Evolutionary conservation across 2,329 filamentous ascomycete genomes (phyloP).

Genomic region (Xylaria sp.): DNA sequence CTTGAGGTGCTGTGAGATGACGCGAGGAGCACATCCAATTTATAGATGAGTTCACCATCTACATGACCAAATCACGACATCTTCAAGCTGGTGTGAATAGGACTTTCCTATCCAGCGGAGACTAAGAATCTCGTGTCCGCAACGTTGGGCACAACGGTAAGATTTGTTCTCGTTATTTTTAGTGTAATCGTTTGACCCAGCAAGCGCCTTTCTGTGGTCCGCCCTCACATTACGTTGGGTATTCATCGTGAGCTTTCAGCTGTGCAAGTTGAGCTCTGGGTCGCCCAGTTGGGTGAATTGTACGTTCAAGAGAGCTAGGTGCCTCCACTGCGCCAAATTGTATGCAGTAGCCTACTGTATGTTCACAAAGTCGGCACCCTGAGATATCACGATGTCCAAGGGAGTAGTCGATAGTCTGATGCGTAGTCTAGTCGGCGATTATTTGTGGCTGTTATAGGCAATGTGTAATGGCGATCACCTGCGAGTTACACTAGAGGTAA

Average conservation of each 20-base stretch:
- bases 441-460: slow-evolving; percentile 18
- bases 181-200: slow-evolving; percentile 1
- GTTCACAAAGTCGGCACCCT: neutral
- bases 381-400: neutral
- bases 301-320: neutral
- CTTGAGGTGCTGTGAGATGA: neutral
- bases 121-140: neutral
- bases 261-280: slow-evolving; percentile 2
- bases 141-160: slow-evolving; percentile 15
- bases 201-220: neutral
- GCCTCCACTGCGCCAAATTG: neutral
- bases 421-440: slow-evolving; percentile 23
- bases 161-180: slow-evolving; percentile 4
- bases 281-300: neutral
- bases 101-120: neutral
- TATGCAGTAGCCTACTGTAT: neutral
- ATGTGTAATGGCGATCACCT: slow-evolving; percentile 22
- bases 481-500: neutral
- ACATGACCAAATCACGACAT: neutral
- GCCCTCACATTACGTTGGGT: neutral
- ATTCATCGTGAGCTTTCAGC: slow-evolving; percentile 24
- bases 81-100: neutral
- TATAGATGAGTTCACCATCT: slow-evolving; percentile 4
- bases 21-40: neutral
- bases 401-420: slow-evolving; percentile 26